phyloP scores from a whole-genome alignment of 495 filamentous ascomycete species.

The Beverwykella pulmonaria region DNA sequence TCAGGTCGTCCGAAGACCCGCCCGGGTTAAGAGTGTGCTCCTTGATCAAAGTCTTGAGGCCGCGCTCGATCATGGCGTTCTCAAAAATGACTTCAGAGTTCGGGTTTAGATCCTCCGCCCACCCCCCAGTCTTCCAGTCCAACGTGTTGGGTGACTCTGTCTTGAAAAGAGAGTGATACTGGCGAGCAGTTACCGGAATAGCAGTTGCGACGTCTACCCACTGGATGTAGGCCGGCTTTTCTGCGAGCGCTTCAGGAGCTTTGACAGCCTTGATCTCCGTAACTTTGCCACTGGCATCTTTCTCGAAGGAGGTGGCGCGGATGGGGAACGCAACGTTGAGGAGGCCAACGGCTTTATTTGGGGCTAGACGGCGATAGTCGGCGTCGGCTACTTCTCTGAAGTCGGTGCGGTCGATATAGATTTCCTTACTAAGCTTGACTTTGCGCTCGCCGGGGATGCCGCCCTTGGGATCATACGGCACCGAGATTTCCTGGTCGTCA shows the following conservation, averaged over 20 bases:
- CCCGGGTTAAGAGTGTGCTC: constrained; percentile 68
- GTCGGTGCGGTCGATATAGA: constrained; percentile 92
- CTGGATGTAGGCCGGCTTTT: constrained; percentile 80
- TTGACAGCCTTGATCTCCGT: constrained; percentile 65
- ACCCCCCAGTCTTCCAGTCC: constrained; percentile 69
- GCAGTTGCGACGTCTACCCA: constrained; percentile 71
- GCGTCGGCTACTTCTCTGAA: constrained; percentile 80
- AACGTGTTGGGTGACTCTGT: constrained; percentile 70
- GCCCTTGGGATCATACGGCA: constrained; percentile 78
- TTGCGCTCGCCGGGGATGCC: constrained; percentile 54
- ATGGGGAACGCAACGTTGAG: constrained; percentile 83
- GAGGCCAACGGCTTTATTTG: constrained; percentile 85
- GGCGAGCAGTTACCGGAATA: constrained; percentile 67
- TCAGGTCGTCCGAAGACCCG: constrained; percentile 57
- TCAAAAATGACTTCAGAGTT: constrained; percentile 77
- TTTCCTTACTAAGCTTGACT: constrained; percentile 77
- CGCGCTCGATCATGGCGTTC: constrained; percentile 80
- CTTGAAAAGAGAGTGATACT: constrained; percentile 85
- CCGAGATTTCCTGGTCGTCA: constrained; percentile 61
- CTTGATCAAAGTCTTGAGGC: constrained; percentile 74
- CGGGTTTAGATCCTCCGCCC: constrained; percentile 81
- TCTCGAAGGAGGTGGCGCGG: constrained; percentile 73
- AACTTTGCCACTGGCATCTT: constrained; percentile 70
- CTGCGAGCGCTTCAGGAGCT: constrained; percentile 27
- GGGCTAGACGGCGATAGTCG: constrained; percentile 92